These are phyloP conservation scores for Lablab purpureus DNA, from an alignment of 306 rosid species.

Conservation along the genomic window DNA sequence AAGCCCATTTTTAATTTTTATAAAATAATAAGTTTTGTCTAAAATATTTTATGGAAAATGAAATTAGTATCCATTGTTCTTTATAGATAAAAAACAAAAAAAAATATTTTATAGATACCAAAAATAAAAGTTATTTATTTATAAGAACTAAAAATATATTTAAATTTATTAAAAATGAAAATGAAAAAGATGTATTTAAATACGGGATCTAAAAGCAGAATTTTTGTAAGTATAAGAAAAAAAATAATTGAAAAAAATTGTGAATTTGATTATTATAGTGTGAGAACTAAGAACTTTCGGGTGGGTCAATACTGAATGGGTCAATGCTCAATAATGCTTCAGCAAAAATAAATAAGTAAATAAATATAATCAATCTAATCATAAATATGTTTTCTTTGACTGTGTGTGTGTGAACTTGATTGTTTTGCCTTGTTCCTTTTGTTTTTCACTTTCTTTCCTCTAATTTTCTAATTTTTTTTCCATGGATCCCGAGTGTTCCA, in stretches of 20 bases:
- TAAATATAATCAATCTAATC: conserved; percentile 1
- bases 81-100: no score
- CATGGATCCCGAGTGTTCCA: not conserved
- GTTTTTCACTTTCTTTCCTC: not conserved
- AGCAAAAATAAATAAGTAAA: not conserved
- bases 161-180: no score
- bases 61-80: no score
- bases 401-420: not conserved
- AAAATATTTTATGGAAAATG: no score
- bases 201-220: no score
- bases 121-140: no score
- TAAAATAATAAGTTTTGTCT: no score
- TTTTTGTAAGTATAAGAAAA: no score
- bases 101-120: no score
- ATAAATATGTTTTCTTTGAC: not conserved
- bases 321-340: not conserved
- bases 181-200: no score
- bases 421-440: not conserved
- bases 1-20: no score
- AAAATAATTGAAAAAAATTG: not conserved
- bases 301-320: not conserved
- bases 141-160: no score
- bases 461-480: not conserved
- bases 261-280: not conserved
- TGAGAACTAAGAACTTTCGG: not conserved